Base-by-base conservation (phyloP, 2,329 filamentous ascomycete genomes). In the Ophiostoma piceae region DNA sequence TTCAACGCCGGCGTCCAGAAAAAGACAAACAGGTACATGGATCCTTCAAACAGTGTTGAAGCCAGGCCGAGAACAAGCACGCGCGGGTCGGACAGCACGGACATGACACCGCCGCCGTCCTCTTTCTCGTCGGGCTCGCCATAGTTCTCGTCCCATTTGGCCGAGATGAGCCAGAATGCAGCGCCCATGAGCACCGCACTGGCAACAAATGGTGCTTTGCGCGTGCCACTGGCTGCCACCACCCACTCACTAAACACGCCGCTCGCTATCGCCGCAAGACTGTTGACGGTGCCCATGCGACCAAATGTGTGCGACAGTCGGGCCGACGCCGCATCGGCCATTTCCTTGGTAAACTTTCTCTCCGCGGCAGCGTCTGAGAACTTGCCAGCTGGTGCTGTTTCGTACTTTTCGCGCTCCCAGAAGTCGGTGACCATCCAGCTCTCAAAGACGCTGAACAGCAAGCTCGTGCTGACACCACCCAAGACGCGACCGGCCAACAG, bases 361-460 rank as follows among this genome's bases (percentile, higher is more conserved):
- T 57, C 62, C 14, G 29, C 43, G 26, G 47, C 65, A n/a, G 35
- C 41, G 35, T 39, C 29, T 14, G 67, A 64, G 5, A 19, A n/a
- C 29, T 51, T 57, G 32, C 22, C 43, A n/a, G n/a, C 41, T 57
- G 11, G 37, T 79, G 32, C 4, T 57, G 39, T n/a, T 14, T 68
- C 69, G 37, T 29, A 68, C 39, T 84, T 74, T 54, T 79, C 77
- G 60, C 81, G 77, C 69, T 78, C 77, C 71, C 83, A 80, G 72
- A 82, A 85, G 72, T 86, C 84, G 3, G 83, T 82, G 37, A 88
- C 82, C 79, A 88, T 84, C 85, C 86, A 88, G 73, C 83, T 85
- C 76, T 88, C 85, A 72, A 88, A 87, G 5, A 82, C 84, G 62
- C 82, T 85, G 78, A 85, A 88, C 39, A 88, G 79, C 57, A 88